Evolutionary conservation across 495 filamentous ascomycete genomes (phyloP).

Genomic region (Xylaria scruposa): DNA sequence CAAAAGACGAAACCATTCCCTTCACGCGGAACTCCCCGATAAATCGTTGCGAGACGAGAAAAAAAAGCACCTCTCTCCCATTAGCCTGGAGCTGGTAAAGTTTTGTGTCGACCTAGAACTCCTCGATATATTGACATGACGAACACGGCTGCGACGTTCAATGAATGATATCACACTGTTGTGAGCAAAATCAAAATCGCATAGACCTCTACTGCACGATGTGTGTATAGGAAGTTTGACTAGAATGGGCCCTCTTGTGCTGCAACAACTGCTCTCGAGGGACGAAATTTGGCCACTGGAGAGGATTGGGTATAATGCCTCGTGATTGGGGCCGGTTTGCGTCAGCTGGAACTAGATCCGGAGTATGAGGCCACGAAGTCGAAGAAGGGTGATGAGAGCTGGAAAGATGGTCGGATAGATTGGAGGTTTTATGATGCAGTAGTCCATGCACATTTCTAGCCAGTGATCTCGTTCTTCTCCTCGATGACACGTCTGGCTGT

Average conservation of each 20-base stretch:
- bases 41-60: slow-evolving; percentile 5
- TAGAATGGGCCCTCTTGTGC: not conserved
- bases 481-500: slow-evolving; percentile 7
- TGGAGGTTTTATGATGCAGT: not conserved
- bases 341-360: not conserved
- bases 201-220: not conserved
- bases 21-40: slow-evolving; percentile 9
- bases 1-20: slow-evolving; percentile 9
- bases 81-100: not conserved
- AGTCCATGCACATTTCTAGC: slow-evolving; percentile 11
- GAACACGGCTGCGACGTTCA: slow-evolving; percentile 10
- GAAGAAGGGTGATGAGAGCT: slow-evolving; percentile 8
- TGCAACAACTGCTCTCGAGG: not conserved
- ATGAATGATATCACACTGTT: slow-evolving; percentile 6
- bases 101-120: not conserved
- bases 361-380: slow-evolving; percentile 7
- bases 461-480: slow-evolving; percentile 16
- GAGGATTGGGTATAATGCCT: slow-evolving; percentile 23
- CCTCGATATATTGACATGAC: slow-evolving; percentile 15
- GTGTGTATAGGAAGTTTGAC: not conserved
- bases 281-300: slow-evolving; percentile 19
- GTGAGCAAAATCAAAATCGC: not conserved
- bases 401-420: slow-evolving; percentile 1
- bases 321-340: slow-evolving; percentile 9
- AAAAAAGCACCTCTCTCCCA: slow-evolving; percentile 5